A percentile compares a stretch with the other conserved stretches of the same genome.
Conservation (phyloP, 2,329 filamentous ascomycete genomes). For the Stemphylium vesicarium region DNA sequence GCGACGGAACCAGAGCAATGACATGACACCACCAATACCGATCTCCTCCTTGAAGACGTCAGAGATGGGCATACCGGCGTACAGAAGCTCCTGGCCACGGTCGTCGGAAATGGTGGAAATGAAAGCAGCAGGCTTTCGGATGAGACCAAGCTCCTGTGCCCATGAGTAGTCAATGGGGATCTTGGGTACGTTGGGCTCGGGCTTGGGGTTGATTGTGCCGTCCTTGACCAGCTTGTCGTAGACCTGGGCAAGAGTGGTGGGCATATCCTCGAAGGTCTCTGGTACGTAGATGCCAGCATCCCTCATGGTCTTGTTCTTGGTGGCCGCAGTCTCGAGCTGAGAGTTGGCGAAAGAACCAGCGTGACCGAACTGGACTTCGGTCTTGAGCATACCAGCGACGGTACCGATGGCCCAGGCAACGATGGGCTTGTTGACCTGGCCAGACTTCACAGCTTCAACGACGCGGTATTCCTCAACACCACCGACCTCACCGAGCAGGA, state of each 20-base stretch:
- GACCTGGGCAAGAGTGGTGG: slow-evolving; percentile 74
- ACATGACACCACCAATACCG: slow-evolving; percentile 99
- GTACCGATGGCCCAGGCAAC: slow-evolving; percentile 99
- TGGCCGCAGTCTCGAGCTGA: slow-evolving; percentile 93
- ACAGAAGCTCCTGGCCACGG: slow-evolving; percentile 98
- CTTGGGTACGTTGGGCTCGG: slow-evolving; percentile 95
- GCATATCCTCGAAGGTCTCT: slow-evolving; percentile 96
- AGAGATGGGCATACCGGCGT: slow-evolving; percentile 99
- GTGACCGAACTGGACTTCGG: slow-evolving; percentile 99
- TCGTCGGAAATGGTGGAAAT: slow-evolving; percentile 99
- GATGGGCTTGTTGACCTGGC: slow-evolving; percentile 95
- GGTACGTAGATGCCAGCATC: slow-evolving; percentile 95
- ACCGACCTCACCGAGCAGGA: slow-evolving; percentile 96
- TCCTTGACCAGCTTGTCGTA: slow-evolving; percentile 88
- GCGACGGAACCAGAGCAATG: slow-evolving; percentile 98
- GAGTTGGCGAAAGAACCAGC: slow-evolving; percentile 99
- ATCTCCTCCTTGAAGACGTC: slow-evolving; percentile 99
- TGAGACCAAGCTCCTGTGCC: slow-evolving; percentile 98
- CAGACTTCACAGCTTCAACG: slow-evolving; percentile 95
- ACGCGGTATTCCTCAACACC: slow-evolving; percentile 99
- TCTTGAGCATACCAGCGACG: slow-evolving; percentile 99
- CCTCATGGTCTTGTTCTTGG: slow-evolving; percentile 97
- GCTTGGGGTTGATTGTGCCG: slow-evolving; percentile 81
- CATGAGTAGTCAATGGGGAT: slow-evolving; percentile 99
- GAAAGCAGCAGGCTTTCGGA: slow-evolving; percentile 99